Base-by-base conservation (phyloP, 495 filamentous ascomycete species). In the Bombardia bombarda region DNA sequence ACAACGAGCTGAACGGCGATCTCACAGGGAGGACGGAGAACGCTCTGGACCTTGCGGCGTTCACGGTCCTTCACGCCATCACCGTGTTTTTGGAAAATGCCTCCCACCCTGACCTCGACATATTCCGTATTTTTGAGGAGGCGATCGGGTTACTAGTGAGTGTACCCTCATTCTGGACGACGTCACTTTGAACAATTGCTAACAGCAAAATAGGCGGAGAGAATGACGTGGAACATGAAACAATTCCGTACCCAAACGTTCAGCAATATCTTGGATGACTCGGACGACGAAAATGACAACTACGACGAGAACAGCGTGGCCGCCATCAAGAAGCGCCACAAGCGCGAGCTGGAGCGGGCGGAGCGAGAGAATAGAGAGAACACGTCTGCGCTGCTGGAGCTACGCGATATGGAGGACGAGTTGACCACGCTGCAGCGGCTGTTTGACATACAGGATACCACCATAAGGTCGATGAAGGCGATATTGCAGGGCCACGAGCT, bases 1-100 rank as follows among this genome's bases (percentile, higher is more conserved):
- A 80, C 47, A 82, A 82, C 39, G 80, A 84, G 51, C 50, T 85
- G 3, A 84, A 85, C 40, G 79, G 78, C 3, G 81, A 84, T 49
- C 63, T 82, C 7, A 79, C 79, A 2, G 68, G 72, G n/a, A 66
- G 73, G 3, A 84, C 79, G 42, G 75, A 80, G 31, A 82, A 77
- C 31, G 69, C 74, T 1, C 62, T 77, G 20, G 78, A 83, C 50
- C 69, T 83, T 26, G 81, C 78, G 1, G 78, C 77, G 7, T 63
- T 83, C 21, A 70, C 79, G 2, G 74, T 76, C 19, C 57, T 76
- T 20, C 80, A 84, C 52, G 78, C 80, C 3, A 72, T 79, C 5
- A 81, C 73, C 6, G 78, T 82, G 3, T 65, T 84, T 12, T 55
- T 84, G 0, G 79, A 82, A 17, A 62, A 67, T 34, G 72, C 74